Evolutionary conservation across 75 land plant species (phyloP).

Genomic region (Sequoiadendron giganteum): DNA sequence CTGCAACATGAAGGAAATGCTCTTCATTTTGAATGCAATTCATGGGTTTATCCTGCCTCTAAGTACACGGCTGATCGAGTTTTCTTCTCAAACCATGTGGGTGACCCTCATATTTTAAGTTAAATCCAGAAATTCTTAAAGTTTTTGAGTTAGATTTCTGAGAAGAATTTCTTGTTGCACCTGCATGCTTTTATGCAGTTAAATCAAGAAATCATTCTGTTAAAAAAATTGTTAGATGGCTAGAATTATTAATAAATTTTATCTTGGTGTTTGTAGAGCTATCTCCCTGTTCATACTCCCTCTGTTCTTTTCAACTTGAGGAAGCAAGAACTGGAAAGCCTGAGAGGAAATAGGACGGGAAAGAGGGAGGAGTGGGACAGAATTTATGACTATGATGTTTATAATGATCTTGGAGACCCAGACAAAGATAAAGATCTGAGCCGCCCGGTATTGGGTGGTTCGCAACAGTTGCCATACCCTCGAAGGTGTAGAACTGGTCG

Average conservation of each 20-base stretch:
- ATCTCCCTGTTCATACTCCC: conserved; percentile 39
- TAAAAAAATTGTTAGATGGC: background rate
- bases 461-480: conserved; percentile 31
- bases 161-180: too few species aligned
- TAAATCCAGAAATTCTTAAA: too few species aligned
- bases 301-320: conserved; percentile 15
- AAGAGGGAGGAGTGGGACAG: conserved; percentile 32
- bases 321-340: conserved; percentile 29
- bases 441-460: conserved; percentile 44
- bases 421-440: background rate
- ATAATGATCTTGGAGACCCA: conserved; percentile 55
- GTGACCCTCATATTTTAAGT: too few species aligned
- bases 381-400: conserved; percentile 44
- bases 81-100: conserved; percentile 62
- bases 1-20: conserved; percentile 37
- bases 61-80: conserved; percentile 55
- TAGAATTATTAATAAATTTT: too few species aligned
- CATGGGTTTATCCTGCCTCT: conserved; percentile 70
- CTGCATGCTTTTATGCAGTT: too few species aligned
- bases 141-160: too few species aligned
- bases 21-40: conserved; percentile 75
- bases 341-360: conserved; percentile 38
- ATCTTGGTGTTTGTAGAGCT: conserved; percentile 13
- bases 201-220: too few species aligned
- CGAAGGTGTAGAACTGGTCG: conserved; percentile 44